Base-by-base conservation (phyloP, 371 early-diverging fungal species). In the Rhizopus delemar region DNA sequence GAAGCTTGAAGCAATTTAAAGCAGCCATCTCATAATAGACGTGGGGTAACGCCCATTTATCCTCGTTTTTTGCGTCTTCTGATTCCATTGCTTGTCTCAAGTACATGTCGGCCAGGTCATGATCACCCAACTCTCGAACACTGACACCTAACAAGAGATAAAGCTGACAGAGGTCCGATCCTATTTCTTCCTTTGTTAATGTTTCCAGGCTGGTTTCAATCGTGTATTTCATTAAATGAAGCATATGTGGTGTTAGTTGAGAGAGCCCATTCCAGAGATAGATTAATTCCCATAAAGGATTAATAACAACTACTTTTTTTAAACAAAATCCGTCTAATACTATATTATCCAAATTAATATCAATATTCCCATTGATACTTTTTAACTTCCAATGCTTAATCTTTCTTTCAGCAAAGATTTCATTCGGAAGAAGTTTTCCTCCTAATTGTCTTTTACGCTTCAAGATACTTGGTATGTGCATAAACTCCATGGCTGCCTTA, bases 251-350 rank as follows among this genome's bases (percentile, higher is more conserved):
- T 5, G 68, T 59, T 6, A 80, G 45, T 31, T 80, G 77, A 11
- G 73, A 69, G 6, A 76, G 68, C 5, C 80, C 80, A 33, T 80
- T 76, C 80, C 80, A 80, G 0, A 80, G 63, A 45, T 80, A 80
- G 43, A 76, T 68, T 3, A 80, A 56, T 34, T 80, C 80, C 80
- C 80, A 80, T 6, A 80, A 34, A 2, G 80, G 80, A 56, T 80
- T 65, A 1, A 76, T 73, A 3, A 65, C 54, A 4, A 74, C 71
- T 0, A 66, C 75, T 4, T 66, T 58, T 16, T 70, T 65, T 7
- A 80, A 45, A 3, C 52, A 51, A 4, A 55, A 38, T 3, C 80
- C 80, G 49, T 71, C 65, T 33, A 78, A 29, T 11, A 57, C 16
- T 3, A 53, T 31, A n/a, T 54, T 55, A 31, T 63, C 46, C 48